These are phyloP conservation scores for Penicillium coffeae DNA, from an alignment of 495 filamentous ascomycete genomes.

Conservation along the genomic window DNA sequence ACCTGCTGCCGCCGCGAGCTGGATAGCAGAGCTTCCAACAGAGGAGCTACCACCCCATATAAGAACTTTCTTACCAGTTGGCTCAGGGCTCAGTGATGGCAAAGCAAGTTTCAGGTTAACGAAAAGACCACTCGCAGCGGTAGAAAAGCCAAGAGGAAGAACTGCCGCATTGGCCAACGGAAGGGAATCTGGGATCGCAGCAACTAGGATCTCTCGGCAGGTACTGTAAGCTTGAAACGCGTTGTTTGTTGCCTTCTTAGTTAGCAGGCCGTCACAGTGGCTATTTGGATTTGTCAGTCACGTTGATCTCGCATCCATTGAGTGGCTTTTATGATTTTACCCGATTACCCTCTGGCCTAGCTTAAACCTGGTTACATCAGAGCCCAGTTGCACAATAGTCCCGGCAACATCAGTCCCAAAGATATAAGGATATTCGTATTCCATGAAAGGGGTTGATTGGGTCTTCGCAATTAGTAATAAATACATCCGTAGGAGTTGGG, in stretches of 20 bases:
- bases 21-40: conserved; percentile 31
- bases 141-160: conserved; percentile 44
- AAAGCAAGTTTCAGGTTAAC: conserved; percentile 28
- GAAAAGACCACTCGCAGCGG: conserved; percentile 46
- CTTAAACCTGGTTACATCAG: conserved; percentile 28
- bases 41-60: conserved; percentile 35
- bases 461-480: neutral
- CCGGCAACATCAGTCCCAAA: conserved; percentile 43
- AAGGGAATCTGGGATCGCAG: conserved; percentile 36
- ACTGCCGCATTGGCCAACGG: conserved; percentile 40
- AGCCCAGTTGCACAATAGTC: conserved; percentile 33
- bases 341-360: conserved; percentile 42
- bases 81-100: conserved; percentile 15
- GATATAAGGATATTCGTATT: conserved; percentile 14
- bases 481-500: neutral
- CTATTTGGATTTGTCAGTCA: conserved; percentile 1
- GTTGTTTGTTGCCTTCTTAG: conserved; percentile 17
- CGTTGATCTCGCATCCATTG: neutral
- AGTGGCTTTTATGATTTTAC: conserved; percentile 12
- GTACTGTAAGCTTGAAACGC: conserved; percentile 32
- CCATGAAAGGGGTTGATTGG: neutral
- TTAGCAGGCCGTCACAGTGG: conserved; percentile 13
- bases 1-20: conserved; percentile 31
- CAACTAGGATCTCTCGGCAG: conserved; percentile 16
- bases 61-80: conserved; percentile 23